Evolutionary conservation across 1,284 basidiomycete species (phyloP), one percentile per base, ranked within the genome.

Genomic region (Ceratobasidium sp.): DNA sequence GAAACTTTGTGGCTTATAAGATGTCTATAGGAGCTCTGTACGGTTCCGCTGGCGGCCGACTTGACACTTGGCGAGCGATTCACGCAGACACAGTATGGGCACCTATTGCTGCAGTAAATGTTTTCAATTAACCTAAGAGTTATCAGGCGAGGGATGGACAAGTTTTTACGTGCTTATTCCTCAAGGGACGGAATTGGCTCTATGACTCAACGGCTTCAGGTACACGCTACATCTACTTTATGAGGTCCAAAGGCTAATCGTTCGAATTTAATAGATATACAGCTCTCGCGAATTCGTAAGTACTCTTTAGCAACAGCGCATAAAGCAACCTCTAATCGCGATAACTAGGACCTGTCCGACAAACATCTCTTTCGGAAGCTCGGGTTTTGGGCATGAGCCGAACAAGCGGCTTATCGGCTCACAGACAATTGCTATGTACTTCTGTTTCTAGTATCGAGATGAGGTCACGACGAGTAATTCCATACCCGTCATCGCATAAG

Each of bases 231-330:
- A n/a, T 38, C 20, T 64, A 42, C 23, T n/a, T 3, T 10, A 13
- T 12, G 46, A 9, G 40, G 20, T 42, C 20, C 12, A 33, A 52
- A 20, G 20, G 20, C 50, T 52, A n/a, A 52, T 52, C n/a, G 10
- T 5, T 13, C n/a, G 50, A 52, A 52, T n/a, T 9, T 7, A 20
- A 10, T 26, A 64, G 62, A 46, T 64, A 64, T 64, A 64, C 62
- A 64, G 62, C 62, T 64, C 62, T 23, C 3, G 42, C 20, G 62
- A 61, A 61, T 61, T 61, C 10, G 59, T 57, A n/a, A 57, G 56
- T 57, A 13, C 12, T 23, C n/a, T 33, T 57, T 33, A 3, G 56
- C 13, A 33, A 26, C 23, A 9, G 56, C 12, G 7, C 13, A 3
- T 57, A 23, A 7, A 26, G 13, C 26, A 12, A 15, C 26, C 9